These are phyloP conservation scores for Pseudonitzschia pungens DNA, from an alignment of 108 stramenopile genomes.

Conservation along the genomic window DNA sequence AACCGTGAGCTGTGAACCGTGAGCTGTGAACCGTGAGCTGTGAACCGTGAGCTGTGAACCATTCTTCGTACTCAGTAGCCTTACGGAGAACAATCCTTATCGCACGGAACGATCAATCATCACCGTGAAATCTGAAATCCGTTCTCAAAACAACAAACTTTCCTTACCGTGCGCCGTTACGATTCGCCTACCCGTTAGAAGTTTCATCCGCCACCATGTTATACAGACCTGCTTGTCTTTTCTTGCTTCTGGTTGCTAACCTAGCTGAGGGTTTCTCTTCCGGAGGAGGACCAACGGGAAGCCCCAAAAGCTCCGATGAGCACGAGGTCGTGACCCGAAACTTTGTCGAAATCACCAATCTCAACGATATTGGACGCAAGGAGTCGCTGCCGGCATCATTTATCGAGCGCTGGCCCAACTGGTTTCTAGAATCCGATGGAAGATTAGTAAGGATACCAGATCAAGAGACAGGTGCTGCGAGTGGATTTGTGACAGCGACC, in stretches of 20 bases:
- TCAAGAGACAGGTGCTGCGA: not conserved
- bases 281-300: not conserved
- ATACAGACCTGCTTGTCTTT: not conserved
- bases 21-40: too few relatives aligned
- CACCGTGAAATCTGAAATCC: too few relatives aligned
- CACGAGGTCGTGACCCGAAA: not conserved
- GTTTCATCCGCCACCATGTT: not conserved
- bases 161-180: too few relatives aligned
- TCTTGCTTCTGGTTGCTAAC: not conserved
- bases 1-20: too few relatives aligned
- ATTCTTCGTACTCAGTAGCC: too few relatives aligned
- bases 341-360: conserved; percentile 7
- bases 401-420: conserved; percentile 25
- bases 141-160: too few relatives aligned
- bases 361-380: not conserved
- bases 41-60: too few relatives aligned
- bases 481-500: conserved; percentile 36
- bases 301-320: not conserved
- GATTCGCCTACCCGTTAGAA: not conserved
- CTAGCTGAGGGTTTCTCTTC: not conserved
- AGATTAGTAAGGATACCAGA: conserved; percentile 16
- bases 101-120: too few relatives aligned
- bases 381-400: conserved; percentile 14
- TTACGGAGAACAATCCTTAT: too few relatives aligned
- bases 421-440: conserved; percentile 24